Conservation (phyloP, 257 asterid species). For the Verbascum thapsus region DNA sequence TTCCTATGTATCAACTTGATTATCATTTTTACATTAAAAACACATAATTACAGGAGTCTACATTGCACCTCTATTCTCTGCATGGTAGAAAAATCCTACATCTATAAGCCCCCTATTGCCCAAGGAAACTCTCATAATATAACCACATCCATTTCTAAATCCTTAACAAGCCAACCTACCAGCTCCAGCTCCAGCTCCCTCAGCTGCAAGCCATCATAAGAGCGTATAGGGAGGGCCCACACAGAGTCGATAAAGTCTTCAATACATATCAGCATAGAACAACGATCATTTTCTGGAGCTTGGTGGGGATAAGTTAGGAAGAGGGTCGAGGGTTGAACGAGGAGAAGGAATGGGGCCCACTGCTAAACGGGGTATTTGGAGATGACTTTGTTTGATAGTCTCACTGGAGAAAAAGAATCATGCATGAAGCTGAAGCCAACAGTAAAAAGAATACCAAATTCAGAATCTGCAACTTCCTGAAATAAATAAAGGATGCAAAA, state of each 20-base stretch:
- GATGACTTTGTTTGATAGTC: slow-evolving; percentile 35
- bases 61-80: slow-evolving; percentile 28
- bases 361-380: slow-evolving; percentile 35
- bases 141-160: slow-evolving; percentile 25
- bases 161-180: slow-evolving; percentile 23
- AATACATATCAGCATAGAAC: slow-evolving; percentile 13
- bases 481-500: neutral
- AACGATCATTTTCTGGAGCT: slow-evolving; percentile 6
- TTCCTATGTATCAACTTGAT: slow-evolving; percentile 4
- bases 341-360: slow-evolving; percentile 30
- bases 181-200: slow-evolving; percentile 33
- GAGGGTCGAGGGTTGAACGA: slow-evolving; percentile 38
- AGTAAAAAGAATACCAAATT: slow-evolving; percentile 12
- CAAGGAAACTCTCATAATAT: slow-evolving; percentile 15
- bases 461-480: neutral
- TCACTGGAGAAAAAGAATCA: slow-evolving; percentile 44
- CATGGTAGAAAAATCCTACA: slow-evolving; percentile 32
- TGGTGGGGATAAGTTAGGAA: slow-evolving; percentile 30
- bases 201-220: slow-evolving; percentile 29
- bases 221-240: slow-evolving; percentile 13
- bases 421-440: slow-evolving; percentile 35
- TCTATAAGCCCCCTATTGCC: slow-evolving; percentile 33
- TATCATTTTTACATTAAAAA: slow-evolving; percentile 6
- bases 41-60: slow-evolving; percentile 21
- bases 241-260: neutral